A percentile compares a stretch with the other conserved stretches of the same genome.
Evolutionary conservation across 495 filamentous ascomycete genomes (phyloP).

Genomic region (Stereocaulon alpinum): DNA sequence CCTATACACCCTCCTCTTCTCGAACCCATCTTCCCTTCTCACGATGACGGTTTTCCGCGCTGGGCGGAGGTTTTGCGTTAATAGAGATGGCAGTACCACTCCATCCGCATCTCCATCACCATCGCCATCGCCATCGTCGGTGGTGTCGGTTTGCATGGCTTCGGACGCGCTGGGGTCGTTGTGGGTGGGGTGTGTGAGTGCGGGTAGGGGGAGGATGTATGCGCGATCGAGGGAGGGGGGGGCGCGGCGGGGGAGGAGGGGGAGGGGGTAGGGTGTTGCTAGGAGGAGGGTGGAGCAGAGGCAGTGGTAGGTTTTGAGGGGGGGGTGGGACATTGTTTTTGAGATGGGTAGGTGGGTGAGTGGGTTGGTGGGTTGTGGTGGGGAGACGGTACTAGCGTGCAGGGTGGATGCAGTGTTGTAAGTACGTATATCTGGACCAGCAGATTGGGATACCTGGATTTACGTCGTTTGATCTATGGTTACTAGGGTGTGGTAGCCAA

Average conservation of each 20-base stretch:
- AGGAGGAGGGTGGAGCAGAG: conserved; percentile 63
- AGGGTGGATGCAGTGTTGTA: no score
- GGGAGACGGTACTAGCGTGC: no score
- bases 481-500: no score
- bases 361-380: background rate
- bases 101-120: background rate
- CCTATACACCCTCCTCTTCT: conserved; percentile 51
- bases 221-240: conserved; percentile 34
- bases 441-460: no score
- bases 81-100: conserved; percentile 10
- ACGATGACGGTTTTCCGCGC: conserved; percentile 44
- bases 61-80: conserved; percentile 18
- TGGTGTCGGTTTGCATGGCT: conserved; percentile 1
- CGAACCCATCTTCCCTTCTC: conserved; percentile 57
- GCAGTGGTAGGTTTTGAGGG: conserved; percentile 61
- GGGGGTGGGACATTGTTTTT: conserved; percentile 8
- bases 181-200: conserved; percentile 10
- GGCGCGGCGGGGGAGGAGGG: conserved; percentile 43
- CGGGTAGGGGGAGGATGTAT: conserved; percentile 34
- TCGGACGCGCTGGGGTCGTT: no score
- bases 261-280: conserved; percentile 48
- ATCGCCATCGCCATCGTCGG: background rate
- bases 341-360: background rate
- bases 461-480: no score
- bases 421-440: no score